Base-by-base conservation (phyloP, 768 basidiomycete species). In the Boletus eberwhitei region DNA sequence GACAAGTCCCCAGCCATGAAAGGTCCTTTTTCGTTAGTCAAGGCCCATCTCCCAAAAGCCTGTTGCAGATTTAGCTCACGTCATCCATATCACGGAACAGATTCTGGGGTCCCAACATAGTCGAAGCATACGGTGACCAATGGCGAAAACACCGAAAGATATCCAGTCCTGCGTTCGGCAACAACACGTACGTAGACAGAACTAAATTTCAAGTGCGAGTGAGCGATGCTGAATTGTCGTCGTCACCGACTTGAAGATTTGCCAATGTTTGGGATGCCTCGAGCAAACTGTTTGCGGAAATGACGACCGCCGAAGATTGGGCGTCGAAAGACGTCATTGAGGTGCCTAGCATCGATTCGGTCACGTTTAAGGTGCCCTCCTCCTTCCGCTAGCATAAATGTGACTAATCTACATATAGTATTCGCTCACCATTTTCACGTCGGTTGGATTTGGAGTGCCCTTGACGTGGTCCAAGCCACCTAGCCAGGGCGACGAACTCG, bases 71-170 rank as follows among this genome's bases (percentile, higher is more conserved):
- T 4, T 11, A 11, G 2, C 36, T 52, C 34, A 52, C 22, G 8
- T 34, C 24, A 12, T 14, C 13, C 40, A 12, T 1, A 9, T 37
- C 19, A 4, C 13, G 4, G 19, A 40, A 46, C 26, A 64, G 62
- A 35, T 64, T 51, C 22, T 64, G 63, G 62, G 63, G 62, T 38
- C 62, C 63, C 11, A 64, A 54, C 31, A 37, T 64, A n/a, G 34
- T 61, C 8, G 47, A 57, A 3, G 29, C 43, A 8, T 52, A 52
- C 3, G 55, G 59, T 16, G 56, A 62, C 21, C 45, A 52, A 14
- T 64, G 63, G 63, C 64, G 53, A 24, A 64, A 55, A 21, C 60
- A 64, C 24, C 53, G 63, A 47, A 61, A 54, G 35, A 48, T 64
- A 3, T 12, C 52, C 16, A 46, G 35, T 21, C 62, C 62, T 42